These are phyloP conservation scores for Exophiala sideris DNA, from an alignment of 2,329 filamentous ascomycete species.

Conservation along the genomic window DNA sequence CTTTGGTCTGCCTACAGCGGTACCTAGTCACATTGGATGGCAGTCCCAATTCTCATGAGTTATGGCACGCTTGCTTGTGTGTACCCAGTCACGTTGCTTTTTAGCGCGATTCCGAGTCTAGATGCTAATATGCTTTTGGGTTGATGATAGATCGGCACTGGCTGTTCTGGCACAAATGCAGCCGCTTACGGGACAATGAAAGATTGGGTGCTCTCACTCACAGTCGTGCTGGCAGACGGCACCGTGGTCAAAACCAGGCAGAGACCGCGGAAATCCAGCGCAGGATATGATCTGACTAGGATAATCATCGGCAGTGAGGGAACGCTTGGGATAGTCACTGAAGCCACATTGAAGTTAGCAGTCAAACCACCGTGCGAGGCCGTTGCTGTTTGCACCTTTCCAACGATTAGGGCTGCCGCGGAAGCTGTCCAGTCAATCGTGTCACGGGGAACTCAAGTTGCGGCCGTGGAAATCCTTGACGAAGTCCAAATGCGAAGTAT, in stretches of 20 bases:
- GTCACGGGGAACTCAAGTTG: slow-evolving; percentile 67
- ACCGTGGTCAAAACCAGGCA: slow-evolving; percentile 65
- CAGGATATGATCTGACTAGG: slow-evolving; percentile 77
- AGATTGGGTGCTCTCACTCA: slow-evolving; percentile 69
- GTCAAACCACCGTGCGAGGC: slow-evolving; percentile 71
- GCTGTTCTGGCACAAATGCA: slow-evolving; percentile 61
- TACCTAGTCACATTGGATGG: no score
- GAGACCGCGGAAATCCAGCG: slow-evolving; percentile 72
- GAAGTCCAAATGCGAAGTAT: slow-evolving; percentile 82
- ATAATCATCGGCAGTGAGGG: slow-evolving; percentile 79
- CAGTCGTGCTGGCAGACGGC: slow-evolving; percentile 67
- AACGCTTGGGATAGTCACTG: slow-evolving; percentile 75
- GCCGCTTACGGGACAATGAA: slow-evolving; percentile 71
- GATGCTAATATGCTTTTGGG: no score
- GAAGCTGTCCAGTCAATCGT: slow-evolving; percentile 72
- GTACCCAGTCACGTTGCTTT: no score
- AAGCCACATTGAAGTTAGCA: slow-evolving; percentile 75
- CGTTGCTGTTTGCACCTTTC: slow-evolving; percentile 76
- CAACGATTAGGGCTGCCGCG: slow-evolving; percentile 70
- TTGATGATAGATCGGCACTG: slow-evolving; percentile 58
- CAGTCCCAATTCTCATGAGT: no score
- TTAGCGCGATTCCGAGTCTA: no score
- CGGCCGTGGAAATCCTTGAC: slow-evolving; percentile 82
- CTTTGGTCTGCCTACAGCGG: no score
- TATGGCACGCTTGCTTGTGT: no score